A percentile compares a stretch with the other conserved stretches of the same genome.
These are phyloP conservation scores for Ophiocordyceps camponoti-saundersi DNA, from an alignment of 2,329 filamentous ascomycete species.

Conservation along the genomic window DNA sequence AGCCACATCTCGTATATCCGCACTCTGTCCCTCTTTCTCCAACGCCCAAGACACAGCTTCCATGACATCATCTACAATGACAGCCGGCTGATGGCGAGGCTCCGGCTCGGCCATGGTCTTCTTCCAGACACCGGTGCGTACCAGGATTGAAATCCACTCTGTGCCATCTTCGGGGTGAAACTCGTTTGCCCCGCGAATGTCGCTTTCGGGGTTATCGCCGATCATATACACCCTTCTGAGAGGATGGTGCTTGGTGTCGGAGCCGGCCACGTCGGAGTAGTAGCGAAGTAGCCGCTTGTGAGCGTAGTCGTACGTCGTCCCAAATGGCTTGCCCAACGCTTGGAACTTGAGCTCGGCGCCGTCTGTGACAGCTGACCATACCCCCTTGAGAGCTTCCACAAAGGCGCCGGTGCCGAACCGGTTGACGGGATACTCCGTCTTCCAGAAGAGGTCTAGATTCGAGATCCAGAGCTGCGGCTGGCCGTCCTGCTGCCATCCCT, in stretches of 20 bases:
- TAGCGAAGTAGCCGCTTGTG: constrained; percentile 48
- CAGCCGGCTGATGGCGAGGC: constrained; percentile 44
- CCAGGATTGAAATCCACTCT: constrained; percentile 63
- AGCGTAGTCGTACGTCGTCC: constrained; percentile 66
- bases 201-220: constrained; percentile 76
- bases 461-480: constrained; percentile 76
- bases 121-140: constrained; percentile 63
- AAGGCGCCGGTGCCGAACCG: constrained; percentile 88
- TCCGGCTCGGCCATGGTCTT: constrained; percentile 19
- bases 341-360: constrained; percentile 43
- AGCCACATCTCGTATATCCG: constrained; percentile 2
- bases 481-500: constrained; percentile 65
- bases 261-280: constrained; percentile 11
- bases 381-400: constrained; percentile 60
- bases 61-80: constrained; percentile 57
- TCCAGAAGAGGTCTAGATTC: constrained; percentile 84
- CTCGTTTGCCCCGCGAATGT: constrained; percentile 74
- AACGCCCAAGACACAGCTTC: constrained; percentile 66
- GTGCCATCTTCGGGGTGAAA: constrained; percentile 50
- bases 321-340: constrained; percentile 70
- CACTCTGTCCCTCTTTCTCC: constrained; percentile 30
- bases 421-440: constrained; percentile 66
- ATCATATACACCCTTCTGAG: constrained; percentile 81
- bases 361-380: constrained; percentile 58
- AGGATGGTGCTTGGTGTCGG: constrained; percentile 21